phyloP scores from a whole-genome alignment of 768 basidiomycete genomes.

The Lactarius evosmus region DNA sequence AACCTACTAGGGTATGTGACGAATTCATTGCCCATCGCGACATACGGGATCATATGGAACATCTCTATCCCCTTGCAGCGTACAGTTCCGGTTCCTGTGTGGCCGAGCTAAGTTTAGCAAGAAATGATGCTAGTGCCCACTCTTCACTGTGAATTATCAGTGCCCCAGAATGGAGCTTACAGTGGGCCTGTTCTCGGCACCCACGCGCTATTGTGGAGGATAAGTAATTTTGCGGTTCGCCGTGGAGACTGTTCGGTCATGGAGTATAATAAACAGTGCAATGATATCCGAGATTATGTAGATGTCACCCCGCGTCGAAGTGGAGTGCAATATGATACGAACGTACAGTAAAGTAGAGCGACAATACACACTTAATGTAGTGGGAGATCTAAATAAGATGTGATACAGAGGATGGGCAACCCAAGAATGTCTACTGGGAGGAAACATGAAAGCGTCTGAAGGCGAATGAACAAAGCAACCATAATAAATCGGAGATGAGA shows the following conservation, averaged over 20 bases:
- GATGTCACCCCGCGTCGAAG: constrained; percentile 18
- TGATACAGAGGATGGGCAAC: constrained; percentile 3
- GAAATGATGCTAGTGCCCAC: neutral
- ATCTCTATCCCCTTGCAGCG: neutral
- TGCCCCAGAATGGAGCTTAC: constrained; percentile 16
- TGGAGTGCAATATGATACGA: constrained; percentile 16
- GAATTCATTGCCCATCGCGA: neutral
- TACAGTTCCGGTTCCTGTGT: constrained; percentile 15
- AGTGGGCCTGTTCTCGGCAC: constrained; percentile 1
- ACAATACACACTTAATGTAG: constrained; percentile 12
- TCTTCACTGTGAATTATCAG: constrained; percentile 19
- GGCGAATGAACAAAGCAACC: constrained; percentile 15
- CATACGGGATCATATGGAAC: constrained; percentile 1
- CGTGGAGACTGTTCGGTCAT: constrained; percentile 2
- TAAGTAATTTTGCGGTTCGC: constrained; percentile 18
- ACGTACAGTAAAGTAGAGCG: constrained; percentile 17
- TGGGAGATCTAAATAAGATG: constrained; percentile 13
- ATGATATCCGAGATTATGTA: constrained; percentile 8
- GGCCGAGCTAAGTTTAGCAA: constrained; percentile 19
- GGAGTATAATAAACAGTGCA: constrained; percentile 11
- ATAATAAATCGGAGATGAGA: constrained; percentile 26
- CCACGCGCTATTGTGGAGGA: neutral
- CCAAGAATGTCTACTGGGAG: constrained; percentile 11
- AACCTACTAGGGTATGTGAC: neutral
- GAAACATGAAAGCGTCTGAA: constrained; percentile 12